Conservation (phyloP, 805 yeast genomes). For the Kluyveromyces nonfermentans region DNA sequence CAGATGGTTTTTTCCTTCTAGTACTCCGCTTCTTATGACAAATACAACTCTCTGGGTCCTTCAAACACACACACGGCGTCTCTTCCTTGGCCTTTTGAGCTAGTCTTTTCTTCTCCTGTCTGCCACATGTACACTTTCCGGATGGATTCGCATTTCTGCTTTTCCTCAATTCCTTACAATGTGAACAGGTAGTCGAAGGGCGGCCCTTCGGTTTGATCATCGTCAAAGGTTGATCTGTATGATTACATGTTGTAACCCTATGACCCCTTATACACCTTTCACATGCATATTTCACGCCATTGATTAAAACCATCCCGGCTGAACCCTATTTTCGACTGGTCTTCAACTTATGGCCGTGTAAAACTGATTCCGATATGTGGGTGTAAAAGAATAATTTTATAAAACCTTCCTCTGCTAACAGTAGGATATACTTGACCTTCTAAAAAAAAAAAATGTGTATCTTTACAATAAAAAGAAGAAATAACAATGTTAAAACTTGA, state of each 20-base stretch:
- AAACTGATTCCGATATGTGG: background rate
- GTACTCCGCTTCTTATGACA: constrained; percentile 6
- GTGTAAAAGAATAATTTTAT: background rate
- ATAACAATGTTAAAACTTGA: background rate
- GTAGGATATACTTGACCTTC: background rate
- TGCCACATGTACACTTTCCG: constrained; percentile 60
- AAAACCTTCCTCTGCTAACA: background rate
- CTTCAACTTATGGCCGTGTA: background rate
- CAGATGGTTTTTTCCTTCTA: constrained; percentile 4
- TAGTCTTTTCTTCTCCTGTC: constrained; percentile 35
- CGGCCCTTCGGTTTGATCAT: constrained; percentile 96
- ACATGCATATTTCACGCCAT: constrained; percentile 93
- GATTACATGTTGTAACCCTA: constrained; percentile 88
- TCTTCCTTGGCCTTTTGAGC: constrained; percentile 27
- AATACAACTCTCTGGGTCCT: constrained; percentile 6
- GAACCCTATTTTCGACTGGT: background rate
- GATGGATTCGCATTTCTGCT: constrained; percentile 51
- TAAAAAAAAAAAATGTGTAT: background rate
- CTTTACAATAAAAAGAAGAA: background rate
- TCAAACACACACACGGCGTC: constrained; percentile 16
- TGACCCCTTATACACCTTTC: constrained; percentile 95
- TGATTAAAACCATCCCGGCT: constrained; percentile 66
- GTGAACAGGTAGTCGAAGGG: constrained; percentile 85
- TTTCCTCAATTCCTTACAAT: constrained; percentile 70
- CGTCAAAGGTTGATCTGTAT: constrained; percentile 80